phyloP scores from a whole-genome alignment of 495 filamentous ascomycete genomes.

The Penicillium daleae region DNA sequence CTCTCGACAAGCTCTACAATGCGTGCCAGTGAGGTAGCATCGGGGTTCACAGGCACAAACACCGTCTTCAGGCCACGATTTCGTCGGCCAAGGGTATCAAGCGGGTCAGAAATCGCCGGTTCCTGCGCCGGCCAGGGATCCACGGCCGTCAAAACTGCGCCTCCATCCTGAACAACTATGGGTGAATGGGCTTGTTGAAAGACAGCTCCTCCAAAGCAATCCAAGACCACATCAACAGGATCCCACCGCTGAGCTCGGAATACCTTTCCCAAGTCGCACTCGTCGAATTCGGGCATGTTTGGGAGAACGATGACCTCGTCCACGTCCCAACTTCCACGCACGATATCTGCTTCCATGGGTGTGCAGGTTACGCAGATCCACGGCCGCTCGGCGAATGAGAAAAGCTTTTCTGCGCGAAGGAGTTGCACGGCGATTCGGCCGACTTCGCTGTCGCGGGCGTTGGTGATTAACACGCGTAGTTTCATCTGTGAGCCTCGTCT shows the following conservation, averaged over 20 bases:
- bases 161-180: constrained; percentile 39
- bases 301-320: constrained; percentile 40
- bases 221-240: constrained; percentile 47
- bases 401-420: constrained; percentile 39
- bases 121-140: constrained; percentile 33
- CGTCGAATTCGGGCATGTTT: constrained; percentile 24
- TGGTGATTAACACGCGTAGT: constrained; percentile 44
- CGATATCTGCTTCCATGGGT: constrained; percentile 30
- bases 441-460: constrained; percentile 42
- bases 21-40: constrained; percentile 32
- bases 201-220: constrained; percentile 40
- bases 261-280: constrained; percentile 34
- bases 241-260: constrained; percentile 40
- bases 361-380: constrained; percentile 49
- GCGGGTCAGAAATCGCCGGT: constrained; percentile 12
- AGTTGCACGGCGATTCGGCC: constrained; percentile 43
- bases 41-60: constrained; percentile 47
- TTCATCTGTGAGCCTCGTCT: constrained; percentile 9
- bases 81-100: constrained; percentile 22
- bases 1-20: constrained; percentile 44
- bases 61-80: constrained; percentile 36
- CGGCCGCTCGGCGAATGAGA: constrained; percentile 32
- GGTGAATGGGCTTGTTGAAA: constrained; percentile 40
- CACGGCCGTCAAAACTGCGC: constrained; percentile 42
- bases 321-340: constrained; percentile 32